Base-by-base conservation (phyloP, 2,329 filamentous ascomycete genomes). In the Fonsecaea pugnacius region DNA sequence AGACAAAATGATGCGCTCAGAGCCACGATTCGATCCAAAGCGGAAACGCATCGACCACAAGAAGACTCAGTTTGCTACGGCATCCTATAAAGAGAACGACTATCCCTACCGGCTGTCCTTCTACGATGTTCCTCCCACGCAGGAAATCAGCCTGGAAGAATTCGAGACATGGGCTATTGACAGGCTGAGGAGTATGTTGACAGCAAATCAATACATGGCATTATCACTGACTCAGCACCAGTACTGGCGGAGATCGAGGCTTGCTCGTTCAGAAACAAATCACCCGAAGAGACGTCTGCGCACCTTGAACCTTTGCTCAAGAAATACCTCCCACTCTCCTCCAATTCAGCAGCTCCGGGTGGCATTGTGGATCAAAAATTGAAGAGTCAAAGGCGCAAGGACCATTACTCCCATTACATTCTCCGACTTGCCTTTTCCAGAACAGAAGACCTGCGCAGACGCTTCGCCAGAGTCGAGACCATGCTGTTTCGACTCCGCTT, bases 161-260 rank as follows among this genome's bases (percentile, higher is more conserved):
- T 99, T 99, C 73, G 95, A 99, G 76, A 92, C 96, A 84, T 99
- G 95, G 95, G 95, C 93, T 10, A 98, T 99, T 73, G 91, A 96
- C 73, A 85, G 95, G 63, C 78, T 99, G 70, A 89, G 92, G 79
- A 86, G 92, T 92, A 80, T 61, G 80, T 59, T 8, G 16, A 1
- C 24, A 5, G n/a, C 54, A 10, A 5, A 66, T 33, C 56, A 40
- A 51, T 27, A 65, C 27, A 6, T 9, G 54, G 54, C 12, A 38
- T 52, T 66, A 48, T 16, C 14, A 51, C 70, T 32, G 70, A 50
- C 50, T 35, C 6, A 6, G 12, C 48, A 35, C 55, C 51, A 78
- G 76, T 78, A 36, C 72, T 79, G 61, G 78, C 77, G 56, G 75
- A 80, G 67, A 73, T 99, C 61, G 95, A 99, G 82, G 89, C 92